Evolutionary conservation across 352 stramenopile species (phyloP), one percentile per base, ranked within the genome.

Genomic region (Globisporangium polare): DNA sequence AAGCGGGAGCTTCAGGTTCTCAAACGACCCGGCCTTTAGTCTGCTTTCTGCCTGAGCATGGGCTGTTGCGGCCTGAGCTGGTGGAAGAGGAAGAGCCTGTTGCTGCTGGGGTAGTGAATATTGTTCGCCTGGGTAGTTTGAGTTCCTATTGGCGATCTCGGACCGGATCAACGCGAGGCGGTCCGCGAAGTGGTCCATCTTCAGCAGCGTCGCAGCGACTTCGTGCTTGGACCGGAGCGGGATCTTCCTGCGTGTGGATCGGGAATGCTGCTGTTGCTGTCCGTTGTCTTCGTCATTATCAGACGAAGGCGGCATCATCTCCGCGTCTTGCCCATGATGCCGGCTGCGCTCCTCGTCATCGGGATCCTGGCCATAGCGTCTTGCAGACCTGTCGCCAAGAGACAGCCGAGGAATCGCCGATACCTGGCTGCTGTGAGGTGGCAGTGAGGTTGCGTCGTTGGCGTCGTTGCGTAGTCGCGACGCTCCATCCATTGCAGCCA

Each of bases 131-230:
- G 49, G 49, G 26, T 43, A 42, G 18, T 18, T 57, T 18, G 42
- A 24, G 15, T 43, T 58, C 22, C 55, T 53, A 9, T 62, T 67
- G 22, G 67, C 69, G 3, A 89, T 55, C 37, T 71, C 61, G 10
- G 54, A 62, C 9, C 74, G 75, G 58, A 89, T 88, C 8, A 51
- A 68, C 8, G 72, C 60, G 31, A 88, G 56, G n/a, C 73, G 73
- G 18, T 72, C 67, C 18, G 72, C 63, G 55, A 89, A 83, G 13
- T 52, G 68, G 50, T 84, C 68, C 49, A 83, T 77, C 52, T 78
- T 81, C 46, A 63, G 59, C 15, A 75, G 63, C 53, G 66, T 73
- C 31, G 58, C 57, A 9, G 51, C 59, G 12, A 70, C 58, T 31
- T 67, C 59, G 6, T 63, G 63, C 22, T 60, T 63, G 31, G 54